These are phyloP conservation scores for Coffea eugenioides DNA, from an alignment of 257 asterid species.

Conservation along the genomic window DNA sequence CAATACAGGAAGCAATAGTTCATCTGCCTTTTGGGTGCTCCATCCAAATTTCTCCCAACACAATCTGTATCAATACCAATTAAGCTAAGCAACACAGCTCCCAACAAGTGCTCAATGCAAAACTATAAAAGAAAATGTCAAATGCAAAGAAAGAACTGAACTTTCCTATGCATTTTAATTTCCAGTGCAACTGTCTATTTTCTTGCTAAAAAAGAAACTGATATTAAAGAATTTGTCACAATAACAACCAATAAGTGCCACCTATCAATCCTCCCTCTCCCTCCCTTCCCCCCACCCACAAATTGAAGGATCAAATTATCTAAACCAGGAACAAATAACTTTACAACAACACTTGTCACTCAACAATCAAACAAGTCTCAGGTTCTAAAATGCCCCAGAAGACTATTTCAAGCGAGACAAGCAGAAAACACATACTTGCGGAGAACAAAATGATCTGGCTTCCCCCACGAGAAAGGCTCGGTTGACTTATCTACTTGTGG, in stretches of 20 bases:
- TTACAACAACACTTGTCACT: not conserved
- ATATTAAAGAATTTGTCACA: not conserved
- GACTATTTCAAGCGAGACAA: not conserved
- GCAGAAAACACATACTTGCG: slow-evolving; percentile 64
- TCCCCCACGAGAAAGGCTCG: slow-evolving; percentile 86
- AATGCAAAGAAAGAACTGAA: not conserved
- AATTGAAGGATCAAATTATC: no score
- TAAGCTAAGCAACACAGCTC: not conserved
- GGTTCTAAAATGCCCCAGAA: not conserved
- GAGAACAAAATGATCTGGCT: slow-evolving; percentile 83
- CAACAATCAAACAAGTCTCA: not conserved
- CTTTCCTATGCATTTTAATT: not conserved
- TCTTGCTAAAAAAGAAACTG: not conserved
- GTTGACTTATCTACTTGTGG: slow-evolving; percentile 94
- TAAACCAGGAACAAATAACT: not conserved
- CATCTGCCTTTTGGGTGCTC: slow-evolving; percentile 77
- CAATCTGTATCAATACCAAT: slow-evolving; percentile 45
- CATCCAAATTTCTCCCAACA: slow-evolving; percentile 96
- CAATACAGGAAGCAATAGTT: slow-evolving; percentile 77
- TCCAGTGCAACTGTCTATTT: not conserved
- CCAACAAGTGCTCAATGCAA: not conserved
- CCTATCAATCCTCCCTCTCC: not conserved
- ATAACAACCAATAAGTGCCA: not conserved
- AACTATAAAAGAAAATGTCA: not conserved
- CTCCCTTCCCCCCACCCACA: not conserved